A percentile compares a stretch with the other conserved stretches of the same genome.
Evolutionary conservation across 306 rosid species (phyloP).

Genomic region (Begonia loranthoides): DNA sequence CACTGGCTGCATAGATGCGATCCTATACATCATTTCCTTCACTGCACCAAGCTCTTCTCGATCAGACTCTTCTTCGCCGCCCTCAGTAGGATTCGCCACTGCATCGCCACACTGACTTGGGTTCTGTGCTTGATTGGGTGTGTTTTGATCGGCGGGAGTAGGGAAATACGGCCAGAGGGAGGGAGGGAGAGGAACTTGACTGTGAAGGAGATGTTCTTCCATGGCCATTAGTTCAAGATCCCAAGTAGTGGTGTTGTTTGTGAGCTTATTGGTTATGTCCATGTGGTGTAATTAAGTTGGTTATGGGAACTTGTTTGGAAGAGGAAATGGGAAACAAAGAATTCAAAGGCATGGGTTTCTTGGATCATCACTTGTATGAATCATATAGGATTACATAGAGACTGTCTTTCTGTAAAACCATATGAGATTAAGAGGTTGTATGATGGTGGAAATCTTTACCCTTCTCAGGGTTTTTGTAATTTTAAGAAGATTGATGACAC

Average conservation of each 20-base stretch:
- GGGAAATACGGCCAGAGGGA: background rate
- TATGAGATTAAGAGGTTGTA: too few species aligned
- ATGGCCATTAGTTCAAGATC: background rate
- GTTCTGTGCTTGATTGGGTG: background rate
- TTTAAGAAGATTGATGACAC: too few species aligned
- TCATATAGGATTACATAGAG: too few species aligned
- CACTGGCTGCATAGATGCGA: slow-evolving; percentile 91
- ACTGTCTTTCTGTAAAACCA: too few species aligned
- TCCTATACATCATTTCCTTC: slow-evolving; percentile 98
- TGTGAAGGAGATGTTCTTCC: background rate
- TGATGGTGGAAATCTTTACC: too few species aligned
- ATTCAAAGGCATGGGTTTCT: too few species aligned
- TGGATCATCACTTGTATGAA: too few species aligned
- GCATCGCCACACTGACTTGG: background rate
- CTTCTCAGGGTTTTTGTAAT: too few species aligned
- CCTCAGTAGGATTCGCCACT: background rate
- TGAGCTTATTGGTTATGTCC: background rate
- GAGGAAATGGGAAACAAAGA: background rate
- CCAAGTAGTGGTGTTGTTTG: background rate
- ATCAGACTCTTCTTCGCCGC: slow-evolving; percentile 1
- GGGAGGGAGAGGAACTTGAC: background rate
- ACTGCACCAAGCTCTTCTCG: slow-evolving; percentile 79
- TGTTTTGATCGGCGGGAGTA: background rate
- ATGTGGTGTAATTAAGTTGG: background rate
- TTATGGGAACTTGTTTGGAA: background rate